phyloP scores from a whole-genome alignment of 2,329 filamentous ascomycete genomes.

The Macrophomina tecta region DNA sequence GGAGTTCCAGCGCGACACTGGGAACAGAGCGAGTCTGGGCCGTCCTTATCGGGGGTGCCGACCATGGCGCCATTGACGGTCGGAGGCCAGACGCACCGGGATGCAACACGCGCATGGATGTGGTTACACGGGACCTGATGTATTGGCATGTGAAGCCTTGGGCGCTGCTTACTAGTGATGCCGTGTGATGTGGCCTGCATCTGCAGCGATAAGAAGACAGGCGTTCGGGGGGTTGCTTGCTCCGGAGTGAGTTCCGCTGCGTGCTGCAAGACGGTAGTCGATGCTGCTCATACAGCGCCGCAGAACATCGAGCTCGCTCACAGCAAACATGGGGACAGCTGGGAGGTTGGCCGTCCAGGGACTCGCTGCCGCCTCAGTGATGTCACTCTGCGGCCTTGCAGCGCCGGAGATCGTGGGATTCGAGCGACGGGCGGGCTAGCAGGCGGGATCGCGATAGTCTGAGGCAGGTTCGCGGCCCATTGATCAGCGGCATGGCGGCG shows the following conservation, averaged over 20 bases:
- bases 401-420: constrained; percentile 2
- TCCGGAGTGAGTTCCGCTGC: background rate
- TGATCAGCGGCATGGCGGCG: background rate
- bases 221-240: background rate
- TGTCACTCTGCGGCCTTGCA: background rate
- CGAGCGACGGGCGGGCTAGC: background rate
- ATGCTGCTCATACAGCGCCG: background rate
- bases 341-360: background rate
- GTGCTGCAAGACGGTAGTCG: background rate
- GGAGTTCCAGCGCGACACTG: background rate
- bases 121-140: background rate
- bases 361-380: background rate
- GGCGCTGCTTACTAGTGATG: background rate
- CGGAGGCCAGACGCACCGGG: background rate
- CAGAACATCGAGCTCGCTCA: too few species aligned
- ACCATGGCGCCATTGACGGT: background rate
- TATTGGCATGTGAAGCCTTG: constrained; percentile 15
- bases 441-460: background rate
- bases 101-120: constrained; percentile 6
- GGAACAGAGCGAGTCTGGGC: background rate
- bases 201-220: constrained; percentile 1
- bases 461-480: background rate
- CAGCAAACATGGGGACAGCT: background rate
- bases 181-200: constrained; percentile 2
- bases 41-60: constrained; percentile 1